phyloP scores from a whole-genome alignment of 2,329 filamentous ascomycete species.

The Pseudopyrenochaeta lycopersici region DNA sequence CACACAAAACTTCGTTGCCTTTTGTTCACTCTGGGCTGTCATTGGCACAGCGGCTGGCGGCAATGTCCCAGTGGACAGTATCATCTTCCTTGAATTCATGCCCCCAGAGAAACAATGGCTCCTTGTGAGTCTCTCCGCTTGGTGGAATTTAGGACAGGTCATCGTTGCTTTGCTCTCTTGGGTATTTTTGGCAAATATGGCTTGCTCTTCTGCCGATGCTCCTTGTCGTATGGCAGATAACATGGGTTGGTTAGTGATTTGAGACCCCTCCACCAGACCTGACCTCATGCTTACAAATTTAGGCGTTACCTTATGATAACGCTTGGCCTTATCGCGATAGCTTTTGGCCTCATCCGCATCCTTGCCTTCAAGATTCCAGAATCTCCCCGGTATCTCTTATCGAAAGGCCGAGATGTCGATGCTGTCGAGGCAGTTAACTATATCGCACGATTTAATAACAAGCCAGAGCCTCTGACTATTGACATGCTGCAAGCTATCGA shows the following conservation, averaged over 20 bases:
- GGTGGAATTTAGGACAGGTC: slow-evolving; percentile 69
- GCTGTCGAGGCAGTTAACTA: slow-evolving; percentile 60
- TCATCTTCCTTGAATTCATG: slow-evolving; percentile 71
- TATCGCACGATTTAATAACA: slow-evolving; percentile 49
- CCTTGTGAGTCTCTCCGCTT: slow-evolving; percentile 66
- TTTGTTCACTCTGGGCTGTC: slow-evolving; percentile 15
- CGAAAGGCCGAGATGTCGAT: slow-evolving; percentile 56
- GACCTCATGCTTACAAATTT: background rate
- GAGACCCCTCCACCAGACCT: background rate
- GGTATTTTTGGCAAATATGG: slow-evolving; percentile 58
- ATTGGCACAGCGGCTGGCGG: slow-evolving; percentile 38
- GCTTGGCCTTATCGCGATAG: slow-evolving; percentile 56
- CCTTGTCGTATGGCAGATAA: slow-evolving; percentile 54
- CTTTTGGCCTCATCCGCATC: slow-evolving; percentile 57
- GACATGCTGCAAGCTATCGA: slow-evolving; percentile 46
- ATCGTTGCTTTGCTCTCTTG: slow-evolving; percentile 57
- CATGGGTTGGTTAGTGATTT: slow-evolving; percentile 55
- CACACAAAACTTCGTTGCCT: slow-evolving; percentile 20
- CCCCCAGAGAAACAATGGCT: slow-evolving; percentile 68
- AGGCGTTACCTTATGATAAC: slow-evolving; percentile 20
- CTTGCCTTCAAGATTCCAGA: slow-evolving; percentile 60
- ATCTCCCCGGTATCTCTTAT: slow-evolving; percentile 59
- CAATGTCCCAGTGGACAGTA: slow-evolving; percentile 69
- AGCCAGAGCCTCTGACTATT: slow-evolving; percentile 38
- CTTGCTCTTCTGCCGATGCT: slow-evolving; percentile 34